phyloP scores from a whole-genome alignment of 2,329 filamentous ascomycete species.

The Akanthomyces uredinophilus region DNA sequence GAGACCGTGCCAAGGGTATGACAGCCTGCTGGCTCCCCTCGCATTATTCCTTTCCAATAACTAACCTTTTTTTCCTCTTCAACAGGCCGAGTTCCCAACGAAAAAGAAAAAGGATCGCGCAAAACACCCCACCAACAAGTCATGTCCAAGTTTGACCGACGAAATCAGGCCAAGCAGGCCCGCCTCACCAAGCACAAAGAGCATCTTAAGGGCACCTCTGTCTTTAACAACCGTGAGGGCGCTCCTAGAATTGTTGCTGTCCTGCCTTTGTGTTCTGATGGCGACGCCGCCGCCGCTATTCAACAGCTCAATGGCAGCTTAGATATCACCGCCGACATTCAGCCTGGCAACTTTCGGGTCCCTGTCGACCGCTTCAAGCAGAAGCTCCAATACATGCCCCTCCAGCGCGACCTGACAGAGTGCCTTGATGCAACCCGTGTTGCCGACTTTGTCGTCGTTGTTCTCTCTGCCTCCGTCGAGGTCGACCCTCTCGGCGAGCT shows the following conservation, averaged over 20 bases:
- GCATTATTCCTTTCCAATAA: slow-evolving; percentile 14
- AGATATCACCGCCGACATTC: slow-evolving; percentile 65
- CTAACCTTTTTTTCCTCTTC: slow-evolving; percentile 10
- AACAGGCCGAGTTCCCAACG: slow-evolving; percentile 70
- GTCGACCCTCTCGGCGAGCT: slow-evolving; percentile 81
- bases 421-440: slow-evolving; percentile 81
- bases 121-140: slow-evolving; percentile 93
- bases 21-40: slow-evolving; percentile 10
- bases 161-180: slow-evolving; percentile 91
- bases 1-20: slow-evolving; percentile 77
- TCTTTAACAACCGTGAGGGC: slow-evolving; percentile 83
- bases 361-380: slow-evolving; percentile 90
- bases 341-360: slow-evolving; percentile 57
- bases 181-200: slow-evolving; percentile 79
- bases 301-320: slow-evolving; percentile 69
- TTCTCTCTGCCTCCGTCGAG: slow-evolving; percentile 77
- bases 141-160: slow-evolving; percentile 93
- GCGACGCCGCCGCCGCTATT: slow-evolving; percentile 63
- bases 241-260: slow-evolving; percentile 86
- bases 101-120: slow-evolving; percentile 68
- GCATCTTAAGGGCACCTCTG: slow-evolving; percentile 68
- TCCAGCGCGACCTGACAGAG: slow-evolving; percentile 66
- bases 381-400: slow-evolving; percentile 78
- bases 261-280: slow-evolving; percentile 72
- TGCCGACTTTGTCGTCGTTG: slow-evolving; percentile 85